Evolutionary conservation across 2,329 filamentous ascomycete species (phyloP), one percentile per base, ranked within the genome.

Genomic region (Emericellopsis atlantica): DNA sequence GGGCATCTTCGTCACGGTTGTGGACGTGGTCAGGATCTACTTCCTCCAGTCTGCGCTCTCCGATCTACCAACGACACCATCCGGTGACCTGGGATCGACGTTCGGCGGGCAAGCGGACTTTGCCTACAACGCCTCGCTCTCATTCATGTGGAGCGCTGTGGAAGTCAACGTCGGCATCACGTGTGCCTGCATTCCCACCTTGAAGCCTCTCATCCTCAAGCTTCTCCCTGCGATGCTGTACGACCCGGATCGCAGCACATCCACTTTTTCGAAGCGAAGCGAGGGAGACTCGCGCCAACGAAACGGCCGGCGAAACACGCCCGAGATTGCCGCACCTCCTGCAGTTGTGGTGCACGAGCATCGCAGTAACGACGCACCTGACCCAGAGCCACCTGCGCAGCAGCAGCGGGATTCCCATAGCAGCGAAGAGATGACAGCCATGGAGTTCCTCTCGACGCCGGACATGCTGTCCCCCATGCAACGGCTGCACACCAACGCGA

Each of bases 71-170:
- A 61, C 55, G 0, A 53, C 51, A 7, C 33, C 52, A 1, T 61
- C 64, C 3, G 37, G 33, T 1, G 54, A 50, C 34, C 57, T 59
- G 2, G 50, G 57, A 8, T 59, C 65, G 10, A 60, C 64, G 6
- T 76, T 78, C 40, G 74, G 73, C 7, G 65, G 65, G 35, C 67
- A 69, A 35, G 51, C 58, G 2, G 65, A 77, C 43, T 79, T 78
- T 50, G 63, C 72, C 41, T 85, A 77, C 79, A 88, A 90, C 54
- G 84, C 85, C 1, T 86, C 85, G 1, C 64, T 88, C 5, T 85
- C 86, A 0, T 81, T 93, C 54, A 90, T 95, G 84, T 96, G 89
- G 90, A 90, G 84, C 14, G 84, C 82, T 11, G 79, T 95, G 41
- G 89, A 95, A 58, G 87, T 95, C 53, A 92, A 94, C 48, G 69